Conservation (phyloP, 1,284 basidiomycete species). For the Microbotryomycetes sp. region DNA sequence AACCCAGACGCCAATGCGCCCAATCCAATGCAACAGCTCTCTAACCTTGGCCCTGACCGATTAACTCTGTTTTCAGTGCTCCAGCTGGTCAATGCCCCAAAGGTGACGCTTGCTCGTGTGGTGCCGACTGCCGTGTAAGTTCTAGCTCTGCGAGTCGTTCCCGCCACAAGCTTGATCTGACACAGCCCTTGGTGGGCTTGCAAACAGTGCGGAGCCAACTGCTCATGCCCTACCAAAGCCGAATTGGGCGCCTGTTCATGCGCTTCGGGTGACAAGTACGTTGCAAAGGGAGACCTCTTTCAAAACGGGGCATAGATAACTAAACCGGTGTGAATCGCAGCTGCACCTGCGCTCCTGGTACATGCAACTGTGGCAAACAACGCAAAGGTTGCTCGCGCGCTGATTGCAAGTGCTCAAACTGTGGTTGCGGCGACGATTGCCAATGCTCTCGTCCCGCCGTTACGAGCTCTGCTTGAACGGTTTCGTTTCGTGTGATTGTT, state of each 20-base stretch:
- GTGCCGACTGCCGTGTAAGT: not conserved
- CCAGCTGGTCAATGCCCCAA: not conserved
- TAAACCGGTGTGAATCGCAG: too few relatives aligned
- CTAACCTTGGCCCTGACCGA: too few relatives aligned
- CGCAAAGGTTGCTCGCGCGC: constrained; percentile 9
- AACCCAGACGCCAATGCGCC: too few relatives aligned
- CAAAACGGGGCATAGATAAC: too few relatives aligned
- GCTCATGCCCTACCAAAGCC: constrained; percentile 6
- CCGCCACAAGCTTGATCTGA: not conserved
- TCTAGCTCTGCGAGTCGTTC: too few relatives aligned
- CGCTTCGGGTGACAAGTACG: not conserved
- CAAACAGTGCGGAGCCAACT: constrained; percentile 3
- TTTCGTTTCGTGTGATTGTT: not conserved
- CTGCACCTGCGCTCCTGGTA: constrained; percentile 9
- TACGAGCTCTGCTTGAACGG: not conserved
- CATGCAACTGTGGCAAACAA: constrained; percentile 10
- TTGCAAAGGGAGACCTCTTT: too few relatives aligned
- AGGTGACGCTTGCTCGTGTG: not conserved
- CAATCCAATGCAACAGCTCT: too few relatives aligned
- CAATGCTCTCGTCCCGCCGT: too few relatives aligned
- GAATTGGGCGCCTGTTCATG: not conserved
- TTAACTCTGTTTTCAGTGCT: too few relatives aligned
- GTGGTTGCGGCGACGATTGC: constrained; percentile 4
- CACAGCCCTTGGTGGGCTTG: not conserved
- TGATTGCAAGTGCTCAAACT: constrained; percentile 3